Percentiles rank a stretch among this genome's conserved stretches.
Conservation (phyloP, 1,284 basidiomycete genomes). For the Hemileia vastatrix region DNA sequence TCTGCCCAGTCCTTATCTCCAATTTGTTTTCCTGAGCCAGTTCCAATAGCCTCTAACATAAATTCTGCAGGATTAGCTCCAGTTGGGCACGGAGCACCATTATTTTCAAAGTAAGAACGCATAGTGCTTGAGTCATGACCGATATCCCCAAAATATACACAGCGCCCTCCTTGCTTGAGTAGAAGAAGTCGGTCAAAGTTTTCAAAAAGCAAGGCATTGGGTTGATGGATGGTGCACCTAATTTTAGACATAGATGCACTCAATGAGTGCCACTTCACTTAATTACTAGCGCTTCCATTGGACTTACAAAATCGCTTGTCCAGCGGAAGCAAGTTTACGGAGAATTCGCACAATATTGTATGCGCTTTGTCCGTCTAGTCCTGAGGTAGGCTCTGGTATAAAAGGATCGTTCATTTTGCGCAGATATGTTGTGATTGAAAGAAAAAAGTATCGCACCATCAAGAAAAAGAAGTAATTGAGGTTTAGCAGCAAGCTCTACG, state of each 20-base stretch:
- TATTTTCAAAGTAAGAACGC: conserved; percentile 51
- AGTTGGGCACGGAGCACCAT: conserved; percentile 49
- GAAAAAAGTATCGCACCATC: conserved; percentile 30
- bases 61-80: conserved; percentile 48
- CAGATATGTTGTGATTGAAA: conserved; percentile 7
- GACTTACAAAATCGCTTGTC: conserved; percentile 55
- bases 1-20: conserved; percentile 67
- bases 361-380: conserved; percentile 77
- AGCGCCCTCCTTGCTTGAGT: conserved; percentile 48
- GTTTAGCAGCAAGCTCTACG: conserved; percentile 53
- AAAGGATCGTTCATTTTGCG: conserved; percentile 32
- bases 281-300: too few relatives aligned
- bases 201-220: conserved; percentile 54
- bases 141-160: conserved; percentile 54
- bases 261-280: too few relatives aligned
- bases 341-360: conserved; percentile 75
- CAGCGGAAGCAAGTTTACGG: conserved; percentile 67
- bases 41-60: conserved; percentile 58
- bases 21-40: conserved; percentile 57
- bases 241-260: too few relatives aligned
- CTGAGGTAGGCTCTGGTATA: conserved; percentile 53
- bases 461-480: conserved; percentile 45
- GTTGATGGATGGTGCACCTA: conserved; percentile 57
- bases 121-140: conserved; percentile 50
- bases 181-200: conserved; percentile 57